These are phyloP conservation scores for Suillus variegatus DNA, from an alignment of 768 basidiomycete genomes.

Conservation along the genomic window DNA sequence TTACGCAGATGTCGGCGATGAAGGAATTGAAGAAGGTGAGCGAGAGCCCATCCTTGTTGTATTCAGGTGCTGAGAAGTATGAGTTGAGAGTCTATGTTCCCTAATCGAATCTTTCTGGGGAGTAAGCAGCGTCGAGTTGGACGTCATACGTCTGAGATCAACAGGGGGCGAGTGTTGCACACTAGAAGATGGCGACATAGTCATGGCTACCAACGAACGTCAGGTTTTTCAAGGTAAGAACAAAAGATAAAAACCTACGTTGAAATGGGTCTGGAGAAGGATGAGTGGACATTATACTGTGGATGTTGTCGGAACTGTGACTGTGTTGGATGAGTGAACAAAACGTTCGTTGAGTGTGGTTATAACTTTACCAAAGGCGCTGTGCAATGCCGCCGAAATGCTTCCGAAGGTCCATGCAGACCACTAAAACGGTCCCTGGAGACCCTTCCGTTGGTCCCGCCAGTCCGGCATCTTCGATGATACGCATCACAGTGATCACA, in stretches of 20 bases:
- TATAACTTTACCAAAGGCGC: constrained; percentile 6
- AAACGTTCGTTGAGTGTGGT: constrained; percentile 3
- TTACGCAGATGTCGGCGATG: constrained; percentile 78
- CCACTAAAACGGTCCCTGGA: not conserved
- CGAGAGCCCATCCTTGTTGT: constrained; percentile 56
- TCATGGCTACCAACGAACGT: constrained; percentile 15
- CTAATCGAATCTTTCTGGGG: constrained; percentile 31
- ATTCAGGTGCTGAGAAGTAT: constrained; percentile 51
- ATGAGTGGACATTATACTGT: constrained; percentile 16
- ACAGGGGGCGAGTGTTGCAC: constrained; percentile 35
- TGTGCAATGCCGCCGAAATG: not conserved
- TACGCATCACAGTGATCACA: not conserved
- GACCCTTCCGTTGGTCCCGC: not conserved
- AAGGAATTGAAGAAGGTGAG: constrained; percentile 76
- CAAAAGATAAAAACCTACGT: constrained; percentile 12
- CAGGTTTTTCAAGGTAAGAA: not conserved
- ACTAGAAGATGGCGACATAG: constrained; percentile 11
- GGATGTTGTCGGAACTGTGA: constrained; percentile 13
- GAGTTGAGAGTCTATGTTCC: constrained; percentile 41
- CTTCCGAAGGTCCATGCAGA: not conserved
- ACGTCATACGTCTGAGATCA: constrained; percentile 60
- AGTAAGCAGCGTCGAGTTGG: constrained; percentile 43
- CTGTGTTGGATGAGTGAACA: constrained; percentile 11
- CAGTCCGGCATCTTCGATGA: not conserved
- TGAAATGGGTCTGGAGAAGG: constrained; percentile 22